phyloP scores from a whole-genome alignment of 306 rosid species.

The Pachyrhizus erosus region DNA sequence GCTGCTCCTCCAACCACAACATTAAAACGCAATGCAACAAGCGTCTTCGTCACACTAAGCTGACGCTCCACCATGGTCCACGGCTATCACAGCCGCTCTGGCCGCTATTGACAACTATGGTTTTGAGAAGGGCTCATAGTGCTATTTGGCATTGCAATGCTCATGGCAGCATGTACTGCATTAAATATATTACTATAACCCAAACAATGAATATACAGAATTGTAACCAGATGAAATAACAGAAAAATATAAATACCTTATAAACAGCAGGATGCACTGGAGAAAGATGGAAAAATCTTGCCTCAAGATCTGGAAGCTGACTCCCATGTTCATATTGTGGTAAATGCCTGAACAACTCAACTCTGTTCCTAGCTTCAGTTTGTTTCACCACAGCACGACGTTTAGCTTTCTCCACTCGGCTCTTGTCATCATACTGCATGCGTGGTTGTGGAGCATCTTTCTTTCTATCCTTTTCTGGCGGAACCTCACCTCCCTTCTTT shows the following conservation, averaged over 20 bases:
- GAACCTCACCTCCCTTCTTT: slow-evolving; percentile 60
- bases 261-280: slow-evolving; percentile 65
- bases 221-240: not conserved
- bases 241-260: slow-evolving; percentile 48
- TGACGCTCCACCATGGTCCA: no score
- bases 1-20: no score
- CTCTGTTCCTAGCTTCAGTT: slow-evolving; percentile 66
- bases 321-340: slow-evolving; percentile 74
- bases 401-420: slow-evolving; percentile 67
- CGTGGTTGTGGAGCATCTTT: slow-evolving; percentile 75
- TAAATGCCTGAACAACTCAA: slow-evolving; percentile 69
- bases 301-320: slow-evolving; percentile 67
- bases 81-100: no score
- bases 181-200: slow-evolving; percentile 10
- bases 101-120: no score
- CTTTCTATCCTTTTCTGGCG: slow-evolving; percentile 65
- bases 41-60: no score
- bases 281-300: slow-evolving; percentile 63
- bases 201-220: slow-evolving; percentile 9
- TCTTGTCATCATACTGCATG: slow-evolving; percentile 69
- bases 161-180: not conserved
- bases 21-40: no score
- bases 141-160: slow-evolving; percentile 34
- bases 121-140: not conserved
- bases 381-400: slow-evolving; percentile 68